Evolutionary conservation across 228 moss, liverwort and hornwort species (phyloP).

Genomic region (Sphagnum fallax): DNA sequence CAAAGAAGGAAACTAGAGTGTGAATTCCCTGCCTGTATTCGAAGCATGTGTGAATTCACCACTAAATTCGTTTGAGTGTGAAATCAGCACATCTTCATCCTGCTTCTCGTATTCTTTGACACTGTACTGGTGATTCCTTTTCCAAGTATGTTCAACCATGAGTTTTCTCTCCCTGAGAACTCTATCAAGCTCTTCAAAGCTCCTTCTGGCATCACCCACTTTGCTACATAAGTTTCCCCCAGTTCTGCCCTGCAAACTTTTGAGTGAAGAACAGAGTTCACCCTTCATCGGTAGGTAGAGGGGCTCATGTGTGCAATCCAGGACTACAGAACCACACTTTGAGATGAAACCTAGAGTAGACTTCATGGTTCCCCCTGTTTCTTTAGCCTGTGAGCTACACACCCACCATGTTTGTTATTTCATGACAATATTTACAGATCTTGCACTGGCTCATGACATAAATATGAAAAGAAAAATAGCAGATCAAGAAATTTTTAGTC

Average conservation of each 20-base stretch:
- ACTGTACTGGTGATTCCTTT: conserved; percentile 2
- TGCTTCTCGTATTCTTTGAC: conserved; percentile 1
- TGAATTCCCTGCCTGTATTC: conserved; percentile 6
- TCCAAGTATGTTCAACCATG: conserved; percentile 8
- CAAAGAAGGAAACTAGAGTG: not conserved
- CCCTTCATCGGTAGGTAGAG: conserved; percentile 1
- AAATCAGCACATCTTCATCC: conserved; percentile 4
- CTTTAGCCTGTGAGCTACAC: conserved; percentile 32
- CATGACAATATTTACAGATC: not conserved
- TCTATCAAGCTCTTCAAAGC: conserved; percentile 46
- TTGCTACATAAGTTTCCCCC: conserved; percentile 10
- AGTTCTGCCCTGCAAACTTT: conserved; percentile 1
- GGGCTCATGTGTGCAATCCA: conserved; percentile 3
- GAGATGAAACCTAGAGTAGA: conserved; percentile 7
- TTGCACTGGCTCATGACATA: too few relatives aligned
- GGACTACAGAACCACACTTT: conserved; percentile 4
- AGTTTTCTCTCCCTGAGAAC: conserved; percentile 20
- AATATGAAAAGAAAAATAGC: not conserved
- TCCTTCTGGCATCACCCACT: conserved; percentile 20
- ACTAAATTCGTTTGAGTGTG: conserved; percentile 5
- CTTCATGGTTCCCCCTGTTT: conserved; percentile 21
- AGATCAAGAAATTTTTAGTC: not conserved
- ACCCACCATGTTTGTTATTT: conserved; percentile 14
- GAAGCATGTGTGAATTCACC: conserved; percentile 4
- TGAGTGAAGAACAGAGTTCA: not conserved